Evolutionary conservation across 768 basidiomycete species (phyloP).

Genomic region (Hypholoma sublateritium): DNA sequence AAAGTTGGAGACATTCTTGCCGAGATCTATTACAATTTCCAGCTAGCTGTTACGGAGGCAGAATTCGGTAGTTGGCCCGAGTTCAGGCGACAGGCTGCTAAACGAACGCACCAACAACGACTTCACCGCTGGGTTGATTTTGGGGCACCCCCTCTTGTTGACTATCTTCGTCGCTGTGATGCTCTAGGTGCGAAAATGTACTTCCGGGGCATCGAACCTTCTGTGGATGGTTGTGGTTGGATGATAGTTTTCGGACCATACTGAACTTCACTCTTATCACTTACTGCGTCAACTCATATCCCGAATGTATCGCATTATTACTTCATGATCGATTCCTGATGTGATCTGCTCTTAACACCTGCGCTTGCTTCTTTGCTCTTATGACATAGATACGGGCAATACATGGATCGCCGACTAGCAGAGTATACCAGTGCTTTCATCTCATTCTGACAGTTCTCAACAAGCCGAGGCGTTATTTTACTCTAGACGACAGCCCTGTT

Average conservation of each 20-base stretch:
- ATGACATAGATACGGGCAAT: no score
- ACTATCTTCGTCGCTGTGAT: conserved; percentile 39
- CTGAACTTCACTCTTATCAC: conserved; percentile 6
- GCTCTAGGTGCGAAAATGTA: conserved; percentile 46
- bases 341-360: background rate
- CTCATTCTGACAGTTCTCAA: no score
- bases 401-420: no score
- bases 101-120: conserved; percentile 28
- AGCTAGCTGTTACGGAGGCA: conserved; percentile 28
- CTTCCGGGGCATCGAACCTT: conserved; percentile 56
- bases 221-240: conserved; percentile 47
- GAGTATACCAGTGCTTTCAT: no score
- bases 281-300: background rate
- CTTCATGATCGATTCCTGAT: background rate
- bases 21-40: conserved; percentile 46
- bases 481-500: no score
- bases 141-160: conserved; percentile 9
- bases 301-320: background rate
- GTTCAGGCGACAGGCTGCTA: conserved; percentile 30
- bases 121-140: conserved; percentile 7
- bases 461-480: no score
- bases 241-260: conserved; percentile 28
- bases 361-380: no score
- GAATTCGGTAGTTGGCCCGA: conserved; percentile 38
- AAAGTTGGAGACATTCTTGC: conserved; percentile 50